A percentile compares a stretch with the other conserved stretches of the same genome.
Conservation (phyloP, 345 rosid genomes). For the Boechera stricta region DNA sequence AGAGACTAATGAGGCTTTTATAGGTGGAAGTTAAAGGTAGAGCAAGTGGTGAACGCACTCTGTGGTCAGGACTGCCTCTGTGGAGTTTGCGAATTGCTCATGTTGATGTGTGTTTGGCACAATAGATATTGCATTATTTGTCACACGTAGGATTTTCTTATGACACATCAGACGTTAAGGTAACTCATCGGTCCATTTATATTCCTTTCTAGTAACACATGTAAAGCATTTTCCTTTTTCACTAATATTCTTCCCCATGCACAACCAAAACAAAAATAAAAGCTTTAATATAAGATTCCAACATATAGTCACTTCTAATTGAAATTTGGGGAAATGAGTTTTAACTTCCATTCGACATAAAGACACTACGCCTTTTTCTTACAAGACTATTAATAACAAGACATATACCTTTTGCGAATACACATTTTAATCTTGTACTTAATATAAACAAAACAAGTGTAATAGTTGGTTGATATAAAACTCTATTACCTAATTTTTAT, state of each 20-base stretch:
- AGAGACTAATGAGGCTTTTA: constrained; percentile 15
- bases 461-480: too few species aligned
- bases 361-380: too few species aligned
- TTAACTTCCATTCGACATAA: too few species aligned
- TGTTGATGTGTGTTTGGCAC: constrained; percentile 41
- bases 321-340: not conserved
- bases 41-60: constrained; percentile 29
- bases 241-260: constrained; percentile 1
- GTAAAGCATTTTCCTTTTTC: constrained; percentile 17
- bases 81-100: constrained; percentile 32
- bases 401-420: not conserved
- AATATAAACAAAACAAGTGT: too few species aligned
- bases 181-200: constrained; percentile 15
- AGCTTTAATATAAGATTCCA: not conserved
- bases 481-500: too few species aligned
- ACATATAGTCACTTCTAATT: not conserved
- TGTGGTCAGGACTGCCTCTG: not conserved
- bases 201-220: constrained; percentile 25
- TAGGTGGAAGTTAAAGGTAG: constrained; percentile 26
- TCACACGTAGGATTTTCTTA: constrained; percentile 38
- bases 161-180: constrained; percentile 36
- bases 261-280: too few species aligned
- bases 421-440: not conserved
- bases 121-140: not conserved
- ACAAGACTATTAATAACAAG: not conserved